phyloP scores from a whole-genome alignment of 148 eudicot genomes.

The Vaccinium corymbosum region DNA sequence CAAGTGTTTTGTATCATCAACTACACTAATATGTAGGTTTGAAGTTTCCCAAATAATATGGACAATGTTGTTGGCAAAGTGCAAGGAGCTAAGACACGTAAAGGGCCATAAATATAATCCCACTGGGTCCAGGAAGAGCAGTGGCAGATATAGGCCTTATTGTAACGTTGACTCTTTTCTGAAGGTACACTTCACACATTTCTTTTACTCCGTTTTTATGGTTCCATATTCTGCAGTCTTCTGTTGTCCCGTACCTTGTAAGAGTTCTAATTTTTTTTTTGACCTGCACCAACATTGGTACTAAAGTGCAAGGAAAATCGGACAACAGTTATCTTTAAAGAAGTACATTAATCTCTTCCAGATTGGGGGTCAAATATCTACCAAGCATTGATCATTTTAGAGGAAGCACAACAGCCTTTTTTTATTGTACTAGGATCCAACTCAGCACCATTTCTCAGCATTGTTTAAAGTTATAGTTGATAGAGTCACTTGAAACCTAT shows the following conservation, averaged over 20 bases:
- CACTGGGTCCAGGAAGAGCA: conserved; percentile 51
- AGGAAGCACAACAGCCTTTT: background rate
- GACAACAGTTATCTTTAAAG: background rate
- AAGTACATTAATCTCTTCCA: background rate
- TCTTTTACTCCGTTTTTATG: background rate
- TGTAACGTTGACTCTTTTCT: conserved; percentile 66
- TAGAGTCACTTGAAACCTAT: background rate
- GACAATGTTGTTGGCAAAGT: conserved; percentile 42
- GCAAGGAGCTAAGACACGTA: conserved; percentile 39
- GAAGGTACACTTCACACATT: conserved; percentile 35
- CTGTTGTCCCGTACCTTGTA: background rate
- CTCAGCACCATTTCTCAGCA: conserved; percentile 6
- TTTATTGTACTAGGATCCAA: background rate
- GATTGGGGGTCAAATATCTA: background rate
- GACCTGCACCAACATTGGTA: background rate
- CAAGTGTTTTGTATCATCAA: background rate
- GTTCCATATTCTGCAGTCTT: background rate
- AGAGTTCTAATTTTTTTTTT: background rate
- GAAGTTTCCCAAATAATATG: conserved; percentile 63
- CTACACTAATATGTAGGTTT: conserved; percentile 32
- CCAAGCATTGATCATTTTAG: background rate
- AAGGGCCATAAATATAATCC: conserved; percentile 43
- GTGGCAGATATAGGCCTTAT: conserved; percentile 68
- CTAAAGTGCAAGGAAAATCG: background rate
- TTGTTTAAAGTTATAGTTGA: background rate